Base-by-base conservation (phyloP, 2,329 filamentous ascomycete genomes). In the Aspergillus proliferans region DNA sequence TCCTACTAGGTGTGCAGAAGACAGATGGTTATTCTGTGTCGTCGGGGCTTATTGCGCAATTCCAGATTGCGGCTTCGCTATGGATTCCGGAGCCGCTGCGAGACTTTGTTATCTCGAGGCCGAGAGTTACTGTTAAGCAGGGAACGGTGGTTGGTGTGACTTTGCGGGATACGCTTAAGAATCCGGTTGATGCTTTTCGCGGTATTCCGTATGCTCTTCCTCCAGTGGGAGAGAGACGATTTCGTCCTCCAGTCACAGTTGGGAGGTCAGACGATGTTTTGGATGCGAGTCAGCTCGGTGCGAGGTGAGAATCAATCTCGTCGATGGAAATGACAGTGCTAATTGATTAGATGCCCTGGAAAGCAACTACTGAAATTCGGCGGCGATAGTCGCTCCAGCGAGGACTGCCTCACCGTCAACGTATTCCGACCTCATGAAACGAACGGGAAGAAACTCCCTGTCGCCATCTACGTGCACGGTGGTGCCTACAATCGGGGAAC, bases 121-220 rank as follows among this genome's bases (percentile, higher is more conserved):
- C 34, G n/a, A n/a, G 34, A 18, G n/a, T 18, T 7, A 18, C 34
- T 36, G 15, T 36, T 18, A 36, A 36, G 34, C 67, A 68, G 47
- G 67, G 67, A 3, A 63, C 53, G 2, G 47, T 68, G 5, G 45
- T 68, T 6, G 67, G 67, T 14, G 61, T 51, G 4, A 57, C 51
- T 8, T 44, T 64, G 12, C 47, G 54, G 6, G 52, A 60, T 6
- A 50, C 49, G n/a, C 52, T 66, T 47, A 55, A 56, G 2, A 50
- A 58, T n/a, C 47, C 58, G 1, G 49, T 69, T 4, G 66, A 70
- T 26, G 64, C 64, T 5, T 80, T 80, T 54, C 61, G 74, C 0
- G 74, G 76, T 1, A 70, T 80, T 9, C 76, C 75, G 0, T 79
- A 78, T 51, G 76, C 73, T 0, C 57, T 72, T 2, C 71, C 75